A percentile compares a stretch with the other conserved stretches of the same genome.
Evolutionary conservation across 78 protist species (phyloP).

Genomic region (Dictyostelium firmibasis): DNA sequence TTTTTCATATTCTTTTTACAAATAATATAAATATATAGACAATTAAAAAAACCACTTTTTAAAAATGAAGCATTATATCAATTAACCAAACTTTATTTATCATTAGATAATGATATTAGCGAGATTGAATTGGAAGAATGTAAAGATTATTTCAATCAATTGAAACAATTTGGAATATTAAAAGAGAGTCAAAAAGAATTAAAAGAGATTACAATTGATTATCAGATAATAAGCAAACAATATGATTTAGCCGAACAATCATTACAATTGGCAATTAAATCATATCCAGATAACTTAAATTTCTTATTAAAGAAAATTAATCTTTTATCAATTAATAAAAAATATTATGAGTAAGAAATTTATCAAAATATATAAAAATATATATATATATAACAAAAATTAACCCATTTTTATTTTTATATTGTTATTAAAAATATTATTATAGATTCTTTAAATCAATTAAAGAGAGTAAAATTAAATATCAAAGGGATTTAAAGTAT

Average conservation of each 20-base stretch:
- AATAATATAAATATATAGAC: background rate
- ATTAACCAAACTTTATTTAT: background rate
- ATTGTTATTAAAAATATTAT: background rate
- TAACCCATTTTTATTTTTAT: background rate
- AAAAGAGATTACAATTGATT: constrained; percentile 5
- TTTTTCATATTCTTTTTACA: no score
- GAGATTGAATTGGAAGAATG: constrained; percentile 4
- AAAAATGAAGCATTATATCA: constrained; percentile 12
- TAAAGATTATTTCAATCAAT: background rate
- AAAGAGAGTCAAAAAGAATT: constrained; percentile 10
- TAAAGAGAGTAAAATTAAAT: background rate
- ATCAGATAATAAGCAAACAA: background rate
- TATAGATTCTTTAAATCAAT: constrained; percentile 15
- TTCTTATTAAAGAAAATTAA: background rate
- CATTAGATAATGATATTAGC: background rate
- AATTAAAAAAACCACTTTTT: constrained; percentile 15
- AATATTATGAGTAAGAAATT: constrained; percentile 1
- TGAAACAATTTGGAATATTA: background rate
- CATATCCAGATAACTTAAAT: background rate
- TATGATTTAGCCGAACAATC: background rate
- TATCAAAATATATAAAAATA: background rate
- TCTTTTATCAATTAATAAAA: background rate
- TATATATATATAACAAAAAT: no score
- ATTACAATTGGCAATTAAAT: background rate
- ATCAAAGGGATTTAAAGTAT: background rate